Conservation (phyloP, 108 stramenopile genomes). For the Cyclotella baltica region DNA sequence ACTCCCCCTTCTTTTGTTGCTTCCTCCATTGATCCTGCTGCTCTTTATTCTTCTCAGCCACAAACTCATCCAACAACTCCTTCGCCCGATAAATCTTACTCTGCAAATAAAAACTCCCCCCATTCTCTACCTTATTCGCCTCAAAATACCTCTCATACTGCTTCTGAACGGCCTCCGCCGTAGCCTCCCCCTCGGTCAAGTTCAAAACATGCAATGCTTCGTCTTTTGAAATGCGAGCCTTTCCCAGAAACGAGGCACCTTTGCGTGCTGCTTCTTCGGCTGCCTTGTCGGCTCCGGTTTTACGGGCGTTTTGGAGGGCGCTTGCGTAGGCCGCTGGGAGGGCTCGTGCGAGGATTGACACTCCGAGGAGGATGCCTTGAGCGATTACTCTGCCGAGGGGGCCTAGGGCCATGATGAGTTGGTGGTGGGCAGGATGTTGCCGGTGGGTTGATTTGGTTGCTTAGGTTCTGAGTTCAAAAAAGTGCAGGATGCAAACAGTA, state of each 20-base stretch:
- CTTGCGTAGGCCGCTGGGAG: slow-evolving; percentile 55
- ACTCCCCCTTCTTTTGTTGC: slow-evolving; percentile 44
- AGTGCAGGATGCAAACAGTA: no score
- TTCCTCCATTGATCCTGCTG: slow-evolving; percentile 35
- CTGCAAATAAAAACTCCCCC: slow-evolving; percentile 98
- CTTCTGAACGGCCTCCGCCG: slow-evolving; percentile 65
- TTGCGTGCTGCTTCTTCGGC: slow-evolving; percentile 33
- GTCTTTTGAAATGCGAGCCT: slow-evolving; percentile 59
- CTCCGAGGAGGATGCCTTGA: slow-evolving; percentile 46
- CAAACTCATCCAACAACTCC: slow-evolving; percentile 86
- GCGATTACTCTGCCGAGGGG: slow-evolving; percentile 49
- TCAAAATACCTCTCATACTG: slow-evolving; percentile 90
- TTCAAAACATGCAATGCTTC: slow-evolving; percentile 80
- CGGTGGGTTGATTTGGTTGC: background rate
- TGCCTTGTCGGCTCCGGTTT: slow-evolving; percentile 51
- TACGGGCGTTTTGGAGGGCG: slow-evolving; percentile 51
- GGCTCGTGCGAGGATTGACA: slow-evolving; percentile 51
- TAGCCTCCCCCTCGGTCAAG: slow-evolving; percentile 63
- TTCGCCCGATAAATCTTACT: slow-evolving; percentile 96
- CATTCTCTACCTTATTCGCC: slow-evolving; percentile 92
- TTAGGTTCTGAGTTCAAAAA: background rate
- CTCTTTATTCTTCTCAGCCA: slow-evolving; percentile 70
- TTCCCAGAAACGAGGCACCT: slow-evolving; percentile 52
- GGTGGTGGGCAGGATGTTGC: background rate
- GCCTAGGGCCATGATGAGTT: slow-evolving; percentile 48